Base-by-base conservation (phyloP, 2,329 filamentous ascomycete genomes). In the Colletotrichum salicis region DNA sequence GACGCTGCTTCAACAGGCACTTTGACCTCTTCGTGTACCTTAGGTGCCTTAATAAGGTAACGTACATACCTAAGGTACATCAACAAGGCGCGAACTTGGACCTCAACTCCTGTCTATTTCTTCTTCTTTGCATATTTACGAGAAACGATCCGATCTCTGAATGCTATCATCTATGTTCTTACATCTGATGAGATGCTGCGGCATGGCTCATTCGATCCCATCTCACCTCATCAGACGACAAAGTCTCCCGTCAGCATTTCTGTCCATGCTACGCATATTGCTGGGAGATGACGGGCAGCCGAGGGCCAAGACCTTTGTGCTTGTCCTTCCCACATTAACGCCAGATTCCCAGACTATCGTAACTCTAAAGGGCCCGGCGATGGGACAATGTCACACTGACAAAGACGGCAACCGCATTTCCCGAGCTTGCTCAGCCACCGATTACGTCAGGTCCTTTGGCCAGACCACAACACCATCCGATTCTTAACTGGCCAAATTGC, bases 271-370 rank as follows among this genome's bases (percentile, higher is more conserved):
- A 15, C 13, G 11, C 31, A n/a, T 31, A 13, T 19, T 31, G 37
- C 29, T 27, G 11, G 41, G 45, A 52, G n/a, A 52, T 19, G 59
- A 51, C 33, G 31, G 41, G 59, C 33, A 59, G 61, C 69, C 33
- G 41, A 48, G 45, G 64, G 64, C 59, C 59, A 59, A 54, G 52
- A 35, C 24, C 59, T 69, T 69, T 68, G 54, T 63, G 2, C 41
- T 48, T 57, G 37, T 19, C 64, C 19, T 35, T 31, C 31, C 48
- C 64, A 57, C 29, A 54, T 22, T 8, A 45, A 54, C 69, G 64
- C 69, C 69, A 71, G 64, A 24, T 37, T 5, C 27, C 24, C 52
- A 55, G 35, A 67, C 67, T 70, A 70, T 61, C 22, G 62, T 29
- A 56, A 41, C 56, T 67, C 67, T 58, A 45, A 61, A 60, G 19